phyloP scores from a whole-genome alignment of 176 grass and related monocot genomes.

The Triticum monococcum region DNA sequence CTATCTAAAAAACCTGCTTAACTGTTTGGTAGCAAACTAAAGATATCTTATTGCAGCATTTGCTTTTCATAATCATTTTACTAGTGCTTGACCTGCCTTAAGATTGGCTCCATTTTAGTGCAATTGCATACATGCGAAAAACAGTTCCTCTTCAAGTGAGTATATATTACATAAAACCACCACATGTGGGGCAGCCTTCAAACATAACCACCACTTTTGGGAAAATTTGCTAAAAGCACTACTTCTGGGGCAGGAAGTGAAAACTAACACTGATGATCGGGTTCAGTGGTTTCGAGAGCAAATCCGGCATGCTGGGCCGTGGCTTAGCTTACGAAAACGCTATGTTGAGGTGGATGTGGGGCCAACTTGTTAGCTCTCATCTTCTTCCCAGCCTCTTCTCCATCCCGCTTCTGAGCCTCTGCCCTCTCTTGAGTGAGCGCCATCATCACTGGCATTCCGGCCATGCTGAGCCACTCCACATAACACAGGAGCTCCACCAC shows the following conservation, averaged over 20 bases:
- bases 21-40: slow-evolving; percentile 2
- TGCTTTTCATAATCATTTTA: slow-evolving; percentile 13
- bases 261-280: background rate
- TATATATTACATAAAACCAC: background rate
- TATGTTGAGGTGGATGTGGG: background rate
- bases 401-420: background rate
- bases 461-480: slow-evolving; percentile 3
- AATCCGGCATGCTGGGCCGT: background rate
- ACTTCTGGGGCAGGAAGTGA: background rate
- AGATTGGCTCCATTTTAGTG: slow-evolving; percentile 19
- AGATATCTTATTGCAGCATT: background rate
- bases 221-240: background rate
- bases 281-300: background rate
- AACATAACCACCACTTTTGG: background rate
- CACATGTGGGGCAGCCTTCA: background rate
- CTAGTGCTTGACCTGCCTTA: slow-evolving; percentile 16
- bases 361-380: background rate
- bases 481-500: background rate
- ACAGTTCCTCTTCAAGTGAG: slow-evolving; percentile 6
- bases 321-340: background rate
- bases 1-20: background rate
- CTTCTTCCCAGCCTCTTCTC: background rate
- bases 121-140: slow-evolving; percentile 3
- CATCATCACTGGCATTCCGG: background rate
- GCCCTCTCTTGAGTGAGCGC: background rate